phyloP scores from a whole-genome alignment of 345 rosid species.

The Ceriops zippeliana region DNA sequence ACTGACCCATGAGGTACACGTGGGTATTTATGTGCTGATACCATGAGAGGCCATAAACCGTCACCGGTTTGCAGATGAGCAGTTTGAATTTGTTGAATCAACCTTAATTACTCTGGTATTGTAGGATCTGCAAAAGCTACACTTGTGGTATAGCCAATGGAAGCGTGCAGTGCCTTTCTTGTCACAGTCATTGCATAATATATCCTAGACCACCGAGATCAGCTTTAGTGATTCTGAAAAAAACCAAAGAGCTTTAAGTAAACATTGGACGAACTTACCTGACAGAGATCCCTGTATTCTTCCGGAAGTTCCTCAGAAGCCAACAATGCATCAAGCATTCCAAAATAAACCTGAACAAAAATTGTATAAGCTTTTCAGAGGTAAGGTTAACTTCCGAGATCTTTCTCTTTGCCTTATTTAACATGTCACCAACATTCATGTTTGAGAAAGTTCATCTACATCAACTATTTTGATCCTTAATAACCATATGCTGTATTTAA shows the following conservation, averaged over 20 bases:
- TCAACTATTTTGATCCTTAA: too few species aligned
- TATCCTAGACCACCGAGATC: constrained; percentile 40
- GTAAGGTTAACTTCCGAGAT: neutral
- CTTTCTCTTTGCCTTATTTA: neutral
- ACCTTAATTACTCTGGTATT: constrained; percentile 75
- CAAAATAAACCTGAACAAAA: constrained; percentile 50
- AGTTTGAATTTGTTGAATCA: constrained; percentile 19
- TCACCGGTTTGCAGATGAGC: constrained; percentile 22
- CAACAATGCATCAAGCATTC: constrained; percentile 58
- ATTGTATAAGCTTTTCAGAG: neutral
- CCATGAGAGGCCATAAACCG: neutral
- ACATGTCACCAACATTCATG: too few species aligned
- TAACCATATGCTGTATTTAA: too few species aligned
- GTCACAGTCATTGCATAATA: constrained; percentile 79
- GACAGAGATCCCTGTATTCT: constrained; percentile 53
- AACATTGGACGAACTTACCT: constrained; percentile 29
- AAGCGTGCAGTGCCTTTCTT: constrained; percentile 56
- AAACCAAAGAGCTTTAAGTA: neutral
- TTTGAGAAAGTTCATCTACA: too few species aligned
- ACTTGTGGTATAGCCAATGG: constrained; percentile 91
- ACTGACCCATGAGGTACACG: neutral
- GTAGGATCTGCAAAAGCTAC: constrained; percentile 69
- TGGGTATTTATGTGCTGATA: constrained; percentile 9
- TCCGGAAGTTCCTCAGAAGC: constrained; percentile 59
- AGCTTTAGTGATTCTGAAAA: neutral